A percentile compares a stretch with the other conserved stretches of the same genome.
Conservation (phyloP, 2,329 filamentous ascomycete species). For the Colletotrichum simmondsii region DNA sequence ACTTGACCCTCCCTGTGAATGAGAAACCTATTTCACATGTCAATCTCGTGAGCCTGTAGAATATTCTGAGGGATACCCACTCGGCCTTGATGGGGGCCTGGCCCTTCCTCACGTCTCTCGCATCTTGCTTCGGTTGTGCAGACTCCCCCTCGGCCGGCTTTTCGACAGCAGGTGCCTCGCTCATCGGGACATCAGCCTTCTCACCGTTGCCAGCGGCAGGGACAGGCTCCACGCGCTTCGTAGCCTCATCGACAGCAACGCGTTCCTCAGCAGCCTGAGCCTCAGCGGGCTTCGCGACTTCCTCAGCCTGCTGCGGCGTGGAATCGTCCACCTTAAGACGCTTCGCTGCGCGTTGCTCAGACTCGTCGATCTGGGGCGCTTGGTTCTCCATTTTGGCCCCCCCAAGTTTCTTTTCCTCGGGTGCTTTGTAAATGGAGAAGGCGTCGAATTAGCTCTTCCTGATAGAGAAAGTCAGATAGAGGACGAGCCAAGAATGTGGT, state of each 20-base stretch:
- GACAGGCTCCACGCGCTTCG: conserved; percentile 21
- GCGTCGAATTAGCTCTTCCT: neutral
- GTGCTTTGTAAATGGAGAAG: neutral
- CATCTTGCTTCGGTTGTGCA: conserved; percentile 23
- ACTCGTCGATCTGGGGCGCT: conserved; percentile 13
- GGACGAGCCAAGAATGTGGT: neutral
- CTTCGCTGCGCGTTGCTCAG: conserved; percentile 37
- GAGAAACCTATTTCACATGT: conserved; percentile 43
- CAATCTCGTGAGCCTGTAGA: neutral
- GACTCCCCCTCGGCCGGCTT: neutral
- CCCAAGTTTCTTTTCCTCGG: neutral
- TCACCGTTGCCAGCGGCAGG: conserved; percentile 21
- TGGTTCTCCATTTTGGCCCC: conserved; percentile 23
- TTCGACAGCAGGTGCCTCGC: conserved; percentile 5
- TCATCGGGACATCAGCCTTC: conserved; percentile 26
- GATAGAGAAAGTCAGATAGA: neutral
- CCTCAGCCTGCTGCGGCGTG: neutral
- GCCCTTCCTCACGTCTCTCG: conserved; percentile 39
- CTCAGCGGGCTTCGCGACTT: neutral
- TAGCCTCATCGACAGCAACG: conserved; percentile 21
- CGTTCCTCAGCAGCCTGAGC: conserved; percentile 12
- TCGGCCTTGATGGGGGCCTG: conserved; percentile 50
- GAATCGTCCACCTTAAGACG: conserved; percentile 37
- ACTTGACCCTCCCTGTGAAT: conserved; percentile 46
- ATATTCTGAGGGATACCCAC: conserved; percentile 39